Conservation (phyloP, 1,284 basidiomycete species). For the Rhodotorula sp. region DNA sequence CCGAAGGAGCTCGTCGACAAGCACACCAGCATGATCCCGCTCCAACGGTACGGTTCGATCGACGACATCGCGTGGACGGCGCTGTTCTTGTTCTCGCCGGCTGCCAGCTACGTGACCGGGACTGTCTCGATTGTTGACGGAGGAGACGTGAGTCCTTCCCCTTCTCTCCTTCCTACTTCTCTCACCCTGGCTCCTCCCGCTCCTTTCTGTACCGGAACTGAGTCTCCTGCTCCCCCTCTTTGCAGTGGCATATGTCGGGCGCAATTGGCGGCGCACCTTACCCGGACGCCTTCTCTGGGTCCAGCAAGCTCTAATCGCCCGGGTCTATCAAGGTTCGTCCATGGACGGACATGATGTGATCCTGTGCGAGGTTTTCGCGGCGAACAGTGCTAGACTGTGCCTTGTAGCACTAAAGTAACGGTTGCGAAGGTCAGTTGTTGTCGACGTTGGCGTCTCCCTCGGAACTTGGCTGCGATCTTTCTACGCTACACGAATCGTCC, state of each 20-base stretch:
- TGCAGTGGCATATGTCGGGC: slow-evolving; percentile 5
- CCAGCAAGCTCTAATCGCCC: not conserved
- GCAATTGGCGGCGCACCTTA: not conserved
- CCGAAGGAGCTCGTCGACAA: slow-evolving; percentile 47
- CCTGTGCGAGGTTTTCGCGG: too few species aligned
- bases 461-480: too few species aligned
- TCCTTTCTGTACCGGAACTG: not conserved
- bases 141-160: slow-evolving; percentile 20
- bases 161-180: not conserved
- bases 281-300: not conserved
- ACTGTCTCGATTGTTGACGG: slow-evolving; percentile 43
- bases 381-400: too few species aligned
- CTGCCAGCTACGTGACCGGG: slow-evolving; percentile 60
- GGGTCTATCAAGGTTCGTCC: too few species aligned
- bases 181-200: not conserved
- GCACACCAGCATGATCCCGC: slow-evolving; percentile 52
- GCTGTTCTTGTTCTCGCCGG: slow-evolving; percentile 84
- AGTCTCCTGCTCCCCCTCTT: not conserved
- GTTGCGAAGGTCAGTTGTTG: too few species aligned
- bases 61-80: slow-evolving; percentile 77
- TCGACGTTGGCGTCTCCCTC: too few species aligned
- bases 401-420: too few species aligned
- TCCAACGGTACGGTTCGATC: slow-evolving; percentile 63
- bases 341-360: too few species aligned
- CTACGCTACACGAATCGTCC: too few species aligned